A percentile compares a stretch with the other conserved stretches of the same genome.
Evolutionary conservation across 306 rosid genomes (phyloP).

Genomic region (Hippophae gyantsensis): DNA sequence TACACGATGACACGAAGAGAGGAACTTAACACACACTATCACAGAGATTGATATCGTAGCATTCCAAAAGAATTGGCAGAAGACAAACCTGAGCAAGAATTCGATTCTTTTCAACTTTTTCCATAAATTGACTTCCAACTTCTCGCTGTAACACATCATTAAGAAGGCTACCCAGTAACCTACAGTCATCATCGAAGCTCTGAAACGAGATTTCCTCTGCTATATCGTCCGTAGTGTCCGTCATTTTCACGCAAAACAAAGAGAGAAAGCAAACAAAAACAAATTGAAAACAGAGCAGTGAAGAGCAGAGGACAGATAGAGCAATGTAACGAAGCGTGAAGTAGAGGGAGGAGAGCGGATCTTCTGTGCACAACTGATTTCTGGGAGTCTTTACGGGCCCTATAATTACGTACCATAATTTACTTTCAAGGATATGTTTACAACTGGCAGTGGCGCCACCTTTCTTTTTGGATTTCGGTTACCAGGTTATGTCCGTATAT

Average conservation of each 20-base stretch:
- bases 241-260: conserved; percentile 30
- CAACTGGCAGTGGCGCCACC: conserved; percentile 32
- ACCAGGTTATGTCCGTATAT: too few relatives aligned
- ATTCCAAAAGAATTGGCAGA: neutral
- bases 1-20: neutral
- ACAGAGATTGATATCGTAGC: neutral
- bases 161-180: conserved; percentile 65
- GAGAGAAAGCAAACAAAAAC: neutral
- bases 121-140: conserved; percentile 47
- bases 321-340: neutral
- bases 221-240: conserved; percentile 86
- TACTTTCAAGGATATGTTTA: conserved; percentile 6
- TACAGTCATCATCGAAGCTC: conserved; percentile 81
- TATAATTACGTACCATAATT: neutral
- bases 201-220: conserved; percentile 93
- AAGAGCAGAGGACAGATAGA: neutral
- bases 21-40: conserved; percentile 2
- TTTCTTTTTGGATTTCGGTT: neutral
- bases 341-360: neutral
- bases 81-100: conserved; percentile 66
- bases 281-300: neutral
- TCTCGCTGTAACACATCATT: conserved; percentile 76
- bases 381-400: conserved; percentile 8
- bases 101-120: conserved; percentile 61
- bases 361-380: neutral